These are phyloP conservation scores for Aspergillus sp. DNA, from an alignment of 2,329 filamentous ascomycete genomes.

Conservation along the genomic window DNA sequence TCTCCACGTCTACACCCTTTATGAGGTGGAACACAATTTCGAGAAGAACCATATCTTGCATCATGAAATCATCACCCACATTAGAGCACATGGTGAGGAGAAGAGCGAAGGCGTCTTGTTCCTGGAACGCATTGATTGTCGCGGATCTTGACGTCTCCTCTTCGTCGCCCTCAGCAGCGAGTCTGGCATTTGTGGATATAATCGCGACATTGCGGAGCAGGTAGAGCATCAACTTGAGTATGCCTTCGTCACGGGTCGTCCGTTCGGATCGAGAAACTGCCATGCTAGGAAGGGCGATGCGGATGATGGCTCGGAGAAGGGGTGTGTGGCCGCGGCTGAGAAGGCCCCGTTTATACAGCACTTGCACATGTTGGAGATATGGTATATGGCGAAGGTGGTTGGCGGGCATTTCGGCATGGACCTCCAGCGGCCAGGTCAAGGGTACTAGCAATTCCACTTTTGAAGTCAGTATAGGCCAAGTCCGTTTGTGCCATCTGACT, in stretches of 20 bases:
- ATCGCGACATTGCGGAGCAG: slow-evolving; percentile 85
- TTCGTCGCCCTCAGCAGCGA: slow-evolving; percentile 82
- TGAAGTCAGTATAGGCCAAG: background rate
- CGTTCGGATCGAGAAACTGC: slow-evolving; percentile 73
- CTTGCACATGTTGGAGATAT: slow-evolving; percentile 81
- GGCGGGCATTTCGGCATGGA: slow-evolving; percentile 76
- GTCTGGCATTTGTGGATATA: slow-evolving; percentile 70
- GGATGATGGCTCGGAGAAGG: slow-evolving; percentile 76
- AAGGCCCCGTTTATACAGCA: slow-evolving; percentile 84
- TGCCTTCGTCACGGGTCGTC: slow-evolving; percentile 76
- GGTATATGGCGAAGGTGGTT: slow-evolving; percentile 93
- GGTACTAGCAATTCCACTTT: slow-evolving; percentile 82
- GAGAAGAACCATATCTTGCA: slow-evolving; percentile 83
- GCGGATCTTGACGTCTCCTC: slow-evolving; percentile 83
- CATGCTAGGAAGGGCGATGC: slow-evolving; percentile 82
- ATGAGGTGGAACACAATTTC: slow-evolving; percentile 91
- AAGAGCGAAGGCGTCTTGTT: slow-evolving; percentile 84
- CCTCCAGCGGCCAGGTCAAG: slow-evolving; percentile 89
- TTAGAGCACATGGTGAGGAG: slow-evolving; percentile 85
- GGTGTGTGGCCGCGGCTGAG: slow-evolving; percentile 76
- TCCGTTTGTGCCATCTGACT: slow-evolving; percentile 17
- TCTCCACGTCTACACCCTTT: slow-evolving; percentile 80
- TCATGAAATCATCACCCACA: slow-evolving; percentile 88
- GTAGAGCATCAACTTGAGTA: slow-evolving; percentile 86
- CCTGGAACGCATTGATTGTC: slow-evolving; percentile 82